These are phyloP conservation scores for Neolentinus lepideus DNA, from an alignment of 1,284 basidiomycete genomes.

Conservation along the genomic window DNA sequence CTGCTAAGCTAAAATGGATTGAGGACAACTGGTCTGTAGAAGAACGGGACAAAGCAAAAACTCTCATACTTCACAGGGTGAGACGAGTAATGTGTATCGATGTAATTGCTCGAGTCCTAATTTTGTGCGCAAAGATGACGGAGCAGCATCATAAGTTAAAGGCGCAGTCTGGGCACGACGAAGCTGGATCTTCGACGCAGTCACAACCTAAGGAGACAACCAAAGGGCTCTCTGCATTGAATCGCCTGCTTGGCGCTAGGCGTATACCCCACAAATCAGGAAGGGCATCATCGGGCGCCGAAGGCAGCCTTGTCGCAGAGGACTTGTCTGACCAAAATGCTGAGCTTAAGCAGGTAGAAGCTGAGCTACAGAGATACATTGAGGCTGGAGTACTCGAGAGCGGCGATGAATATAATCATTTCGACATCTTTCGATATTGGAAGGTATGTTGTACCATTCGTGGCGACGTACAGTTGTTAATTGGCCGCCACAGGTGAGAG, in stretches of 20 bases:
- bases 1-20: not conserved
- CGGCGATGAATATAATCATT: not conserved
- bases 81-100: not conserved
- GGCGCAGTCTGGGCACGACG: not conserved
- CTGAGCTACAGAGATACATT: constrained; percentile 1
- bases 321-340: not conserved
- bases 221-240: not conserved
- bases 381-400: not conserved
- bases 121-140: not conserved
- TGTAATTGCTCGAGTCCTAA: not conserved
- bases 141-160: not conserved
- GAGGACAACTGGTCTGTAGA: not conserved
- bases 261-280: not conserved
- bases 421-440: constrained; percentile 1
- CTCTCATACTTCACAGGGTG: not conserved
- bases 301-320: not conserved
- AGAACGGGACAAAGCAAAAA: not conserved
- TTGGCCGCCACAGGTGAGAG: not conserved
- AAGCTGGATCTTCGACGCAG: not conserved
- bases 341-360: not conserved
- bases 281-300: not conserved
- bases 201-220: not conserved
- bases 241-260: not conserved
- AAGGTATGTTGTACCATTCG: not conserved
- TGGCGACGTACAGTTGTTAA: not conserved